Evolutionary conservation across 73 alveolate species (phyloP), one percentile per base, ranked within the genome.

Genomic region (Urostyla sp.): DNA sequence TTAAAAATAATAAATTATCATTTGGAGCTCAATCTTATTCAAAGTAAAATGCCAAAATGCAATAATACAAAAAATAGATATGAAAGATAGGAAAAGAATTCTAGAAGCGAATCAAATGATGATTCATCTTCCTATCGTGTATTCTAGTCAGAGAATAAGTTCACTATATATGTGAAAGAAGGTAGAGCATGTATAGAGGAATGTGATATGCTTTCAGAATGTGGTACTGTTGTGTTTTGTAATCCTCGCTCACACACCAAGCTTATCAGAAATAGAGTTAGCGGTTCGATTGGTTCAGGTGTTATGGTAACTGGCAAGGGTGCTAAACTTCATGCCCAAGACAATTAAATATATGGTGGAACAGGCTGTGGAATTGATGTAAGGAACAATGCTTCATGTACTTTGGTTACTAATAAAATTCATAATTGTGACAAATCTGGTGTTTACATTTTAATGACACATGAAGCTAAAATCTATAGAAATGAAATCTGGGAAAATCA

Each of bases 141-240:
- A 20, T 35, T 40, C 15, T 35, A 60, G 5, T 20, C 52, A 28
- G 80, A 66, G 49, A 38, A 35, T 43, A 66, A 66, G 49, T 66
- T 37, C 66, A 63, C 80, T 13, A 28, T 66, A 27, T 66, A 74
- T 32, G 73, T 74, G n/a, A 54, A 55, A 24, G 87, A 74, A 28
- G 87, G 87, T 2, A 24, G 87, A 7, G 72, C 76, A 20, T 30
- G 43, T 30, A 55, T 74, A 3, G 87, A 74, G 45, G 63, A 51
- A 44, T 74, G 87, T 32, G 87, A 74, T 13, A 10, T 74, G 61
- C 44, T 24, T 13, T 21, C 59, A 7, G 87, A 74, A 34, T 57
- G 76, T 32, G 87, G 87, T 3, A 53, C 76, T 7, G 87, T 57
- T 4, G 49, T 74, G 5, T 57, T 74, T 43, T 74, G 87, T 63